Percentiles rank a stretch among this genome's conserved stretches.
phyloP scores from a whole-genome alignment of 108 stramenopile species.

The Skeletonema marinoi region DNA sequence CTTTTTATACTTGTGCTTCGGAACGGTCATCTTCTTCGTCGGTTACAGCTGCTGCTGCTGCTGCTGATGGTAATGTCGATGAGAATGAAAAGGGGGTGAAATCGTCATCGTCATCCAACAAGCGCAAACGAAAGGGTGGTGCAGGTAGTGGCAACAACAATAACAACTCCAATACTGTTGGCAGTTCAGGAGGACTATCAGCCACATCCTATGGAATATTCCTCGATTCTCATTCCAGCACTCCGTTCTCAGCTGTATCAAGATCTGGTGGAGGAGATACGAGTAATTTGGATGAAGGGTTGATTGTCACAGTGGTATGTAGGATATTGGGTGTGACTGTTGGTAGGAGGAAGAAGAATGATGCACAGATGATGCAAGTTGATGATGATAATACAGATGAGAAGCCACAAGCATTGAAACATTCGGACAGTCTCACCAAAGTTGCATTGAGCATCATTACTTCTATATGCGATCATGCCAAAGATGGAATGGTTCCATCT shows the following conservation, averaged over 20 bases:
- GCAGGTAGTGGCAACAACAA: background rate
- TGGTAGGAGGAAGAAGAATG: constrained; percentile 12
- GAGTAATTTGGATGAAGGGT: constrained; percentile 17
- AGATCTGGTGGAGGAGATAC: background rate
- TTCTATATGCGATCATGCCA: constrained; percentile 27
- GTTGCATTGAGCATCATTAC: constrained; percentile 11
- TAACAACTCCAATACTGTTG: background rate
- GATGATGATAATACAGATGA: background rate
- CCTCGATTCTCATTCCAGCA: constrained; percentile 15
- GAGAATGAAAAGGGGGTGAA: background rate
- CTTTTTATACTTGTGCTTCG: background rate
- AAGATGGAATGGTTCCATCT: constrained; percentile 17
- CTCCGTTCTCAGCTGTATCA: background rate
- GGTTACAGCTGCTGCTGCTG: background rate
- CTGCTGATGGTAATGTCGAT: background rate
- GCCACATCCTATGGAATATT: constrained; percentile 24
- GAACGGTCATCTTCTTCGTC: background rate
- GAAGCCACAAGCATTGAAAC: background rate
- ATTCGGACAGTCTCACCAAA: background rate
- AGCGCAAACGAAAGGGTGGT: constrained; percentile 27
- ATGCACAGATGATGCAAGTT: background rate
- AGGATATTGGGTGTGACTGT: constrained; percentile 26
- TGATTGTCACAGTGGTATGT: constrained; percentile 24
- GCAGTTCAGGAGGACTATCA: background rate
- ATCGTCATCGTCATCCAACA: background rate